These are phyloP conservation scores for Komagataella mondaviorum DNA, from an alignment of 805 yeast species.

Conservation along the genomic window DNA sequence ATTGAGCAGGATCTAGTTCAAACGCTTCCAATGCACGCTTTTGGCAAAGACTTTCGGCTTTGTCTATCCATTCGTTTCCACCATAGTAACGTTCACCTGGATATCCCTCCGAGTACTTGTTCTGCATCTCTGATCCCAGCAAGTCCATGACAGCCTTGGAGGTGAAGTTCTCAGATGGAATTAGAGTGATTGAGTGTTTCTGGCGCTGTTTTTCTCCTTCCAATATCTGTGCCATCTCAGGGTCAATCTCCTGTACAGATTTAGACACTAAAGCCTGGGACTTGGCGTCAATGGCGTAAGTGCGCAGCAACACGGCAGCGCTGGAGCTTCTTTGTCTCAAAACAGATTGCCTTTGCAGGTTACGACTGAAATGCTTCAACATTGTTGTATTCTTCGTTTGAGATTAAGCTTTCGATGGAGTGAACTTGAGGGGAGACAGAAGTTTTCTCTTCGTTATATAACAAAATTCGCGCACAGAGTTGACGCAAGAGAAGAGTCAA, in stretches of 20 bases:
- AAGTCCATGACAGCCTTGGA: conserved; percentile 90
- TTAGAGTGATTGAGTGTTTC: conserved; percentile 80
- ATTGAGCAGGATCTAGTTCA: conserved; percentile 55
- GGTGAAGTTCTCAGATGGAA: conserved; percentile 94
- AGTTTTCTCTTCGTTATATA: neutral
- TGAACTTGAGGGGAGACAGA: neutral
- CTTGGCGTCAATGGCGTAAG: conserved; percentile 33
- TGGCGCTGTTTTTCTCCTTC: conserved; percentile 73
- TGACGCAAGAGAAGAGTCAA: neutral
- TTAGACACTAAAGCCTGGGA: conserved; percentile 45
- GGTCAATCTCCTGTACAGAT: conserved; percentile 58
- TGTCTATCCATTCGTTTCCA: conserved; percentile 91
- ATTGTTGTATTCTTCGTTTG: neutral
- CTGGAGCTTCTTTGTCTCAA: neutral
- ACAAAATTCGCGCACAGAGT: neutral
- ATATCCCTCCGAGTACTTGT: conserved; percentile 96
- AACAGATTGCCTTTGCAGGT: neutral
- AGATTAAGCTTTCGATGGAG: neutral
- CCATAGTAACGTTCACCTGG: conserved; percentile 98
- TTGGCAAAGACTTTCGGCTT: conserved; percentile 83
- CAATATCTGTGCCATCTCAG: conserved; percentile 74
- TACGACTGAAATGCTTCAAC: neutral
- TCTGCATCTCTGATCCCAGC: conserved; percentile 92
- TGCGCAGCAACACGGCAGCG: conserved; percentile 6
- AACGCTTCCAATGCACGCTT: conserved; percentile 83